Evolutionary conservation across 1,284 basidiomycete genomes (phyloP), one percentile per base, ranked within the genome.

Genomic region (Malassezia vespertilionis): DNA sequence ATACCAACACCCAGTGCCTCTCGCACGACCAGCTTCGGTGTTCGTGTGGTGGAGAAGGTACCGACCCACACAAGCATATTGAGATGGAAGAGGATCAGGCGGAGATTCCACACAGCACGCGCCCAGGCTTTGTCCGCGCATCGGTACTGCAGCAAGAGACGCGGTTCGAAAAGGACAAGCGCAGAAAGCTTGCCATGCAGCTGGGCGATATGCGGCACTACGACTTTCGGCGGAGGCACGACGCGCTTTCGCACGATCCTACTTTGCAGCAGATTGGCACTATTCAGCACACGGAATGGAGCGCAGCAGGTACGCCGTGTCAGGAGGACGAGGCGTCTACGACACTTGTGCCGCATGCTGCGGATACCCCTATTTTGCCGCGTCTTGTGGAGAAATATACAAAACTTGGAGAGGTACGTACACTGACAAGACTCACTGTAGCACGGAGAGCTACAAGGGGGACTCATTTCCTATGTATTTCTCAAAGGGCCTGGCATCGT

Each of bases 1-100:
- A 91, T 70, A 74, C 78, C 0, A 75, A 82, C 42, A 91, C 89
- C 0, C 72, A 77, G 2, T 95, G 88, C 72, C 83, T 90, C 50
- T 96, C 91, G 2, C 93, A 93, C 59, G 87, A 76, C 68, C 63
- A 72, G 61, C 65, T 64, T 8, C 54, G 56, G 5, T 73, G 69
- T 35, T 44, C 44, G 18, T 71, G 69, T 37, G 56, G 54, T 23
- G 58, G 63, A n/a, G 57, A 53, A 23, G 60, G 65, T 5, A 31
- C 37, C 4, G 28, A 31, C 15, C 44, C 47, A 7, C 38, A 48
- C 7, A 30, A 18, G 17, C 15, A 21, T 11, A 26, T 33, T 7
- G 40, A 35, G 12, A 10, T 35, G 28, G 56, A 53, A 4, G 46
- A 53, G 5, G 28, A 20, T 12, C 8, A n/a, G 12, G n/a, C n/a